A percentile compares a stretch with the other conserved stretches of the same genome.
These are phyloP conservation scores for Jimgerdemannia lactiflua DNA, from an alignment of 192 early-diverging fungal genomes.

Conservation along the genomic window DNA sequence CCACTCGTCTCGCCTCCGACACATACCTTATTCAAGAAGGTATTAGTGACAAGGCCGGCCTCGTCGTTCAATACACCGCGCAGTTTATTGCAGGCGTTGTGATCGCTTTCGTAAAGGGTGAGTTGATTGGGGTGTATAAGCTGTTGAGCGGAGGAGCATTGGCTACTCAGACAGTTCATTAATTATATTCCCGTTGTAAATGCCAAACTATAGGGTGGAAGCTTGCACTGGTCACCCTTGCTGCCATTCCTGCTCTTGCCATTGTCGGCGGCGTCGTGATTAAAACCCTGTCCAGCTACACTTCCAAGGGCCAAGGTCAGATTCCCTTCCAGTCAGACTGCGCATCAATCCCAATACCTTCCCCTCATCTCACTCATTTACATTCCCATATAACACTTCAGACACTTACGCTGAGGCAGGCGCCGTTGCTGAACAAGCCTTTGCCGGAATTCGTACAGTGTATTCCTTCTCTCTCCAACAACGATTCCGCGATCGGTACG, in stretches of 20 bases:
- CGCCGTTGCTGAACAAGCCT: constrained; percentile 80
- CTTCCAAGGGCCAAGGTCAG: constrained; percentile 34
- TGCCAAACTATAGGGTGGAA: constrained; percentile 58
- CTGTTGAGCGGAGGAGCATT: no score
- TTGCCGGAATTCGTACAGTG: constrained; percentile 84
- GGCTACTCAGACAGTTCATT: no score
- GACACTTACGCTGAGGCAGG: constrained; percentile 81
- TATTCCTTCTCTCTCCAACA: constrained; percentile 78
- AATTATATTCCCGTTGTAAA: background rate
- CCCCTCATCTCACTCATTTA: constrained; percentile 4
- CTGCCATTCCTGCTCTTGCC: constrained; percentile 73
- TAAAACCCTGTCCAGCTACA: constrained; percentile 44
- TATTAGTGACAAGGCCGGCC: constrained; percentile 80
- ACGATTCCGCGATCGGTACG: constrained; percentile 64
- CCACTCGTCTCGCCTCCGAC: constrained; percentile 84
- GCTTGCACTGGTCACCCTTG: constrained; percentile 77
- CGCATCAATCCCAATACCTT: background rate
- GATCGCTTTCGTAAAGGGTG: constrained; percentile 65
- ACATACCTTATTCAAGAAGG: constrained; percentile 88
- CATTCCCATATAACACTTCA: constrained; percentile 12
- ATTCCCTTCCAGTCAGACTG: background rate
- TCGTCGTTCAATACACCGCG: constrained; percentile 58
- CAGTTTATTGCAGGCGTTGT: constrained; percentile 74
- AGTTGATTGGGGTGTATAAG: background rate
- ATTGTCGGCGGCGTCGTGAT: constrained; percentile 29